These are phyloP conservation scores for Magnusiomyces magnusii DNA, from an alignment of 1,139 yeast genomes.

Conservation along the genomic window DNA sequence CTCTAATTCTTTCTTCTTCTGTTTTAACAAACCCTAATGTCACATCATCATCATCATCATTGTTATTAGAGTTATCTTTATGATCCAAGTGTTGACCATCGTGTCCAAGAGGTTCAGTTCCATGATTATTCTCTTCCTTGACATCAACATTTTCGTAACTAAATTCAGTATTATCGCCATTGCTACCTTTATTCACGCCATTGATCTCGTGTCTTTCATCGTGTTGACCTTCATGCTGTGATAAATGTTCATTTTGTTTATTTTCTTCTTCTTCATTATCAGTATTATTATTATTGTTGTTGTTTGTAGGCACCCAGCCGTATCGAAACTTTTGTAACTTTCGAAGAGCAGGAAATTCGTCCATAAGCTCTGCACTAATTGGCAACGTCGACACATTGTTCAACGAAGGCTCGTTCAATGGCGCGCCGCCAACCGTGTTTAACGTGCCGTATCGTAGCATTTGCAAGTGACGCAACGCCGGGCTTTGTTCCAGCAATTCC, in stretches of 20 bases:
- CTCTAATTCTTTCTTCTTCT: not conserved
- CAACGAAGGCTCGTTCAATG: not conserved
- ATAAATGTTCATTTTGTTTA: no score
- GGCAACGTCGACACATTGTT: not conserved
- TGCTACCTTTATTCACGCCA: not conserved
- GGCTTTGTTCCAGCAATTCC: not conserved
- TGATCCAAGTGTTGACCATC: not conserved
- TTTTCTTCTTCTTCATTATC: no score
- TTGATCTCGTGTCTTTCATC: not conserved
- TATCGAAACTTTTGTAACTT: not conserved
- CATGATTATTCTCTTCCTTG: not conserved
- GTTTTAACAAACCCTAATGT: not conserved
- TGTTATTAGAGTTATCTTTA: no score
- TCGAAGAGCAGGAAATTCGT: not conserved
- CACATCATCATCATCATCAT: not conserved
- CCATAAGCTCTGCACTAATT: not conserved
- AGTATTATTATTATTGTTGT: not conserved
- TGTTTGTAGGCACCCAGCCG: not conserved
- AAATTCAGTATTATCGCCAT: not conserved
- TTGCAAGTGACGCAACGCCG: not conserved
- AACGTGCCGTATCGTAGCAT: not conserved
- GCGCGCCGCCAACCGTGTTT: not conserved
- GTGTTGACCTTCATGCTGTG: not conserved
- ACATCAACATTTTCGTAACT: not conserved
- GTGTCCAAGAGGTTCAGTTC: not conserved